phyloP scores from a whole-genome alignment of 768 basidiomycete species.

The Calocera viscosa region DNA sequence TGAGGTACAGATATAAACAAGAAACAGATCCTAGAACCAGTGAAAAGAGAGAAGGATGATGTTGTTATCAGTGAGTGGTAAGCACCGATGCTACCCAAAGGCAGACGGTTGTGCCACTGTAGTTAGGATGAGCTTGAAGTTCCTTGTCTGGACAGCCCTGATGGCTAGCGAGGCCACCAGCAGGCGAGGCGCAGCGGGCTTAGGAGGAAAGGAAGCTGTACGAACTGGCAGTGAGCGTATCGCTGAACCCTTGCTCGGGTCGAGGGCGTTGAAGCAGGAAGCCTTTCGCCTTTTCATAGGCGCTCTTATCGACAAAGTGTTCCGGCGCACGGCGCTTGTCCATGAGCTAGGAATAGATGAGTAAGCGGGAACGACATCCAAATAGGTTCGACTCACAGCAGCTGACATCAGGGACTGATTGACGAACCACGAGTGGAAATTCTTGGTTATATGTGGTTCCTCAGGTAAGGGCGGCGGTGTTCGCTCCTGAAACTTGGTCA shows the following conservation, averaged over 20 bases:
- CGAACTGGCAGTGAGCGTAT: background rate
- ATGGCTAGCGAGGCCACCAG: background rate
- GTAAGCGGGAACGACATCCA: background rate
- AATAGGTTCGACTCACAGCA: background rate
- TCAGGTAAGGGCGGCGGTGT: background rate
- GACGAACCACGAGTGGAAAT: conserved; percentile 1
- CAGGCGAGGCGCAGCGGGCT: background rate
- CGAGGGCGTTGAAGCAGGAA: background rate
- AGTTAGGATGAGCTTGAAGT: background rate
- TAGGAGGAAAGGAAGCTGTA: conserved; percentile 3
- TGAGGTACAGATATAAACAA: background rate
- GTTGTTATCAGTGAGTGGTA: background rate
- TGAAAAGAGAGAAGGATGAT: background rate
- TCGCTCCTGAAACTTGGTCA: conserved; percentile 1
- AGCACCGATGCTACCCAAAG: background rate
- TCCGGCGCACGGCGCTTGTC: background rate
- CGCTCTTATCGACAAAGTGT: conserved; percentile 3
- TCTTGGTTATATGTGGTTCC: background rate
- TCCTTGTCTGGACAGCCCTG: background rate
- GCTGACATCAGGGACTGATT: background rate
- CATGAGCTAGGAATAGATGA: background rate
- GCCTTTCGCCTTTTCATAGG: background rate
- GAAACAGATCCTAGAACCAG: background rate
- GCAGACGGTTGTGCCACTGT: background rate
- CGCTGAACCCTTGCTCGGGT: background rate